phyloP scores from a whole-genome alignment of 495 filamentous ascomycete genomes.

The Aspergillus conjunctus region DNA sequence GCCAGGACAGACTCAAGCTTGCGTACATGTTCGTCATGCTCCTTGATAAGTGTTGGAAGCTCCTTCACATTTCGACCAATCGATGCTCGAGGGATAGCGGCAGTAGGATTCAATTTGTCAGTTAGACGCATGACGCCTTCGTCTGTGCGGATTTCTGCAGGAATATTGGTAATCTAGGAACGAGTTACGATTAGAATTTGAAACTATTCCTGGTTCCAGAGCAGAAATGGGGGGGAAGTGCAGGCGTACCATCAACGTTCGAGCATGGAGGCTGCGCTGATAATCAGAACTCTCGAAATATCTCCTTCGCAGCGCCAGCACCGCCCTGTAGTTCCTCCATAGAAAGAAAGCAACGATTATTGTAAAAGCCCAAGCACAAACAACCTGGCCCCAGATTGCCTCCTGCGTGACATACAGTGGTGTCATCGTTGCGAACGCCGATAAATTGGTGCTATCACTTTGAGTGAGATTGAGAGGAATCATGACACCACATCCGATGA shows the following conservation, averaged over 20 bases:
- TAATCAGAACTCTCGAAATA: conserved; percentile 92
- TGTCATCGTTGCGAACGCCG: conserved; percentile 55
- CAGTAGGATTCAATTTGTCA: conserved; percentile 71
- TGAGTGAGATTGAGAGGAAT: conserved; percentile 78
- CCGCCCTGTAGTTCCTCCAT: conserved; percentile 84
- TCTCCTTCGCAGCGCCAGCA: conserved; percentile 67
- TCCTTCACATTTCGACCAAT: conserved; percentile 92
- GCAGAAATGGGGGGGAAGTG: background rate
- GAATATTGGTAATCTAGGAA: conserved; percentile 78
- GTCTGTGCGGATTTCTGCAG: conserved; percentile 69
- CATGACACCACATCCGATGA: conserved; percentile 76
- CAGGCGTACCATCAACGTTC: conserved; percentile 76
- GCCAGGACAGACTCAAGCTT: conserved; percentile 80
- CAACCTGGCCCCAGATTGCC: conserved; percentile 77
- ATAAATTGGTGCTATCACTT: conserved; percentile 34
- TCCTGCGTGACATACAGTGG: conserved; percentile 49
- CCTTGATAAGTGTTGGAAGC: conserved; percentile 77
- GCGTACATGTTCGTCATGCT: conserved; percentile 80
- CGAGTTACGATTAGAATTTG: background rate
- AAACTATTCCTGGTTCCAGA: background rate
- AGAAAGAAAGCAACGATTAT: conserved; percentile 75
- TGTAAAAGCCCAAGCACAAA: conserved; percentile 78
- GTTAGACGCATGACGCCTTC: conserved; percentile 83
- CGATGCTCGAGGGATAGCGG: conserved; percentile 73
- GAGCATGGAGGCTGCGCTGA: conserved; percentile 80